phyloP scores from a whole-genome alignment of 495 filamentous ascomycete genomes.

The Lepidopterella palustris region DNA sequence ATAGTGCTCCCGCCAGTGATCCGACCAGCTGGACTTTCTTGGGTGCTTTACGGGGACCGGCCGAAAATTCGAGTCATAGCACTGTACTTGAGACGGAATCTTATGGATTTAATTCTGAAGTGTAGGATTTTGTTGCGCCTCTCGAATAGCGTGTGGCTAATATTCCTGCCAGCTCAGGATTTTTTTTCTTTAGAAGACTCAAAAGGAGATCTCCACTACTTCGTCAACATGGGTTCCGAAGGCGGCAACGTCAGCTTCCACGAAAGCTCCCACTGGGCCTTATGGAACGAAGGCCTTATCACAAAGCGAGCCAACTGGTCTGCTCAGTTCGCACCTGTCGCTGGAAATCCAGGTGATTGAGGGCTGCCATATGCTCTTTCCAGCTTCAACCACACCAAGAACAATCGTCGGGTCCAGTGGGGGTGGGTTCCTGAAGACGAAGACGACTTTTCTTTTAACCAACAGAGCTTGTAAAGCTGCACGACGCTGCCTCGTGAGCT shows the following conservation, averaged over 20 bases:
- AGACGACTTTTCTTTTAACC: constrained; percentile 33
- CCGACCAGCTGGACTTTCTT: constrained; percentile 48
- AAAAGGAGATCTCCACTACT: constrained; percentile 40
- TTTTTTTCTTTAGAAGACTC: constrained; percentile 42
- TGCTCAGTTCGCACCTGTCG: constrained; percentile 33
- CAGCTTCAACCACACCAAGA: constrained; percentile 41
- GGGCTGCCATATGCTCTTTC: constrained; percentile 41
- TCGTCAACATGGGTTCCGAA: constrained; percentile 47
- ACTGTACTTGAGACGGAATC: constrained; percentile 42
- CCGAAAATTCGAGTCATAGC: constrained; percentile 36
- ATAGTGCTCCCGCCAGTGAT: constrained; percentile 43
- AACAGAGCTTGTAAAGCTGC: constrained; percentile 42
- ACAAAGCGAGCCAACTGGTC: constrained; percentile 36
- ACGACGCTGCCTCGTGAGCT: constrained; percentile 39
- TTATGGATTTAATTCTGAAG: constrained; percentile 54
- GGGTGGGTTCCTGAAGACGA: constrained; percentile 42
- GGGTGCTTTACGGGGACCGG: constrained; percentile 43
- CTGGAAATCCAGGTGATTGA: constrained; percentile 40
- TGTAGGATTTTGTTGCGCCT: constrained; percentile 21
- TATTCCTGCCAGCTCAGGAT: constrained; percentile 30
- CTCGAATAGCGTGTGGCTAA: not conserved
- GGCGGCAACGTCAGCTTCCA: constrained; percentile 40
- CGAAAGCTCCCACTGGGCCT: constrained; percentile 32
- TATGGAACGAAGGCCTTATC: constrained; percentile 41
- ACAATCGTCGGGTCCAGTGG: constrained; percentile 40